Conservation (phyloP, 2,329 filamentous ascomycete genomes). For the Fusarium torulosum region DNA sequence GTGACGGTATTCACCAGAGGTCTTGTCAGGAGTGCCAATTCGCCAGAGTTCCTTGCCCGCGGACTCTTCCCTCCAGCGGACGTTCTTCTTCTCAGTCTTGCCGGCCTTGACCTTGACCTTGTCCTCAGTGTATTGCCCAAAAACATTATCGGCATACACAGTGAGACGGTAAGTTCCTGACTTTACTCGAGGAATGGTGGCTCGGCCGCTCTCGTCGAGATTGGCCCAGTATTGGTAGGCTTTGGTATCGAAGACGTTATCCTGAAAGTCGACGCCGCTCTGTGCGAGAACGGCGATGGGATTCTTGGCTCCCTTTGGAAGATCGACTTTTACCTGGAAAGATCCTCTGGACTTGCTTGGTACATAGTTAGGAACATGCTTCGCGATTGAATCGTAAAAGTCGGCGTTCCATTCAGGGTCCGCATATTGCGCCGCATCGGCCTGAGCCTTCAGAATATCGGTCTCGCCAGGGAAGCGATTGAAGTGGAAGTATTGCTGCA, state of each 20-base stretch:
- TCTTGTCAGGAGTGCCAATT: slow-evolving; percentile 72
- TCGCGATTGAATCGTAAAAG: slow-evolving; percentile 74
- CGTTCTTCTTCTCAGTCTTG: slow-evolving; percentile 52
- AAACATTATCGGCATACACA: slow-evolving; percentile 71
- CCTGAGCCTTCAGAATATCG: slow-evolving; percentile 61
- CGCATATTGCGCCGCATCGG: slow-evolving; percentile 66
- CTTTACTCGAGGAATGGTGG: slow-evolving; percentile 67
- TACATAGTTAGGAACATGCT: slow-evolving; percentile 70
- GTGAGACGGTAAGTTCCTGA: slow-evolving; percentile 72
- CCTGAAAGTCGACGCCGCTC: slow-evolving; percentile 51
- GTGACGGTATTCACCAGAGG: slow-evolving; percentile 70
- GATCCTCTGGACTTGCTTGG: slow-evolving; percentile 64
- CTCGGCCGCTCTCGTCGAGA: slow-evolving; percentile 60
- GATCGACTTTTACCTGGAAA: slow-evolving; percentile 62
- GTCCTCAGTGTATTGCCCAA: slow-evolving; percentile 70
- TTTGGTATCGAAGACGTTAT: slow-evolving; percentile 63
- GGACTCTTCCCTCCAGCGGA: slow-evolving; percentile 66
- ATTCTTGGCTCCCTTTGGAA: slow-evolving; percentile 64
- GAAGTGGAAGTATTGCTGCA: slow-evolving; percentile 70
- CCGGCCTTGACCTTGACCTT: slow-evolving; percentile 58
- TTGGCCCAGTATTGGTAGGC: slow-evolving; percentile 74
- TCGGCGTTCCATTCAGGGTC: slow-evolving; percentile 66
- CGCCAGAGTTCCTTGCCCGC: slow-evolving; percentile 71
- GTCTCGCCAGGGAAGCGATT: slow-evolving; percentile 64
- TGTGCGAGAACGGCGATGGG: slow-evolving; percentile 66